Evolutionary conservation across 768 basidiomycete genomes (phyloP).

Genomic region (Suillus plorans): DNA sequence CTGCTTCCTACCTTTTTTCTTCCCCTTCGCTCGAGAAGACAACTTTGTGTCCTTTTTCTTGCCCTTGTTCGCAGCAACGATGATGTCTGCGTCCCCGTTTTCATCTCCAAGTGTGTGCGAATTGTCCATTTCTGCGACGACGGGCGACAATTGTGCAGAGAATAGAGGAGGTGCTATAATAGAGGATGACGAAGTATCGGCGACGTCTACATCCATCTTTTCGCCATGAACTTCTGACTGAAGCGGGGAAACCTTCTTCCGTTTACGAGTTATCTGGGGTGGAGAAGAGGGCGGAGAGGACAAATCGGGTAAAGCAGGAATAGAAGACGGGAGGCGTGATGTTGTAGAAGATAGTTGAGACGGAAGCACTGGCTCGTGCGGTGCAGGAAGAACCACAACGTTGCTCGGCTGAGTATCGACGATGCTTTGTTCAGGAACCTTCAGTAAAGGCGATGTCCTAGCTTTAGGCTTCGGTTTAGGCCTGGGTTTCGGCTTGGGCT

Average conservation of each 20-base stretch:
- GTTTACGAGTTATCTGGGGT: slow-evolving; percentile 20
- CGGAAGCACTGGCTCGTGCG: slow-evolving; percentile 23
- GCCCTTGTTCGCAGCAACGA: slow-evolving; percentile 4
- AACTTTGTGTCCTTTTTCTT: slow-evolving; percentile 22
- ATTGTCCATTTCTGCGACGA: background rate
- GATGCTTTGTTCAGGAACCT: slow-evolving; percentile 1
- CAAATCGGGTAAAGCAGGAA: slow-evolving; percentile 19
- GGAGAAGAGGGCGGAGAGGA: slow-evolving; percentile 27
- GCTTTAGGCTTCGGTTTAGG: slow-evolving; percentile 19
- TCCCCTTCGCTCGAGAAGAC: slow-evolving; percentile 24
- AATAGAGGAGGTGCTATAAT: no score
- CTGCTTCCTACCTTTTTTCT: slow-evolving; percentile 28
- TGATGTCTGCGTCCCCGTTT: background rate
- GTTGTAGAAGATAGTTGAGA: slow-evolving; percentile 37
- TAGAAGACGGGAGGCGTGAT: slow-evolving; percentile 24
- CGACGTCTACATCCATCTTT: slow-evolving; percentile 14
- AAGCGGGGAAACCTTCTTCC: slow-evolving; percentile 21
- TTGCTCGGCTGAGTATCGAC: slow-evolving; percentile 17
- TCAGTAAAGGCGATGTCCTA: slow-evolving; percentile 7
- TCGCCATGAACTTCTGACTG: slow-evolving; percentile 14
- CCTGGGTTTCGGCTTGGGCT: slow-evolving; percentile 21
- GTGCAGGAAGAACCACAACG: slow-evolving; percentile 33
- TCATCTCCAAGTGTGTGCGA: background rate
- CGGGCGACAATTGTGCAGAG: no score
- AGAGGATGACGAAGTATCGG: background rate